These are phyloP conservation scores for Fusarium floridanum DNA, from an alignment of 2,329 filamentous ascomycete species.

Conservation along the genomic window DNA sequence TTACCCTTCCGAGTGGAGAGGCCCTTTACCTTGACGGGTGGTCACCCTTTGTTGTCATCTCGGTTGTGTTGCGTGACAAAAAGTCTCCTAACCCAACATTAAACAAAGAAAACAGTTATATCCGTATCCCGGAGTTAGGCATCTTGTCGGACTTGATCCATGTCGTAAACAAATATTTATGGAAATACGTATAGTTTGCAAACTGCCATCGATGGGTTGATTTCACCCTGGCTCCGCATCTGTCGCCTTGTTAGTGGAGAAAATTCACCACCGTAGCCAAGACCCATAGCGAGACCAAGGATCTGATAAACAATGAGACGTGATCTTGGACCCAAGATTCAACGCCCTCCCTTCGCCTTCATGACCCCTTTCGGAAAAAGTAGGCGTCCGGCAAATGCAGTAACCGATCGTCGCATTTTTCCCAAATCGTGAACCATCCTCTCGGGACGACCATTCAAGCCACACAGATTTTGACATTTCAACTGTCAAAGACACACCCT, in stretches of 20 bases:
- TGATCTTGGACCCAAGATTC: neutral
- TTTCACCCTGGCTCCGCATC: neutral
- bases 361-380: conserved; percentile 1
- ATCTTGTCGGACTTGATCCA: neutral
- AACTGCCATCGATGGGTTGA: too few relatives aligned
- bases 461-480: neutral
- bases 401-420: neutral
- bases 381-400: neutral
- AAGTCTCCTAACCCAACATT: neutral
- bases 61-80: conserved; percentile 9
- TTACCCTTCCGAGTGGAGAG: neutral
- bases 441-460: neutral
- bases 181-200: neutral
- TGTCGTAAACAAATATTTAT: neutral
- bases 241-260: conserved; percentile 10
- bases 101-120: neutral
- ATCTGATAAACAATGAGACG: conserved; percentile 12
- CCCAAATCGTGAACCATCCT: neutral
- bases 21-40: neutral
- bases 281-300: neutral
- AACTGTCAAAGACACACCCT: conserved; percentile 1
- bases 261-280: neutral
- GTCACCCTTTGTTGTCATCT: conserved; percentile 1
- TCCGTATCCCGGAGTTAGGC: neutral
- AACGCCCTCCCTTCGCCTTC: neutral